Conservation (phyloP, 257 asterid species). For the Nicotiana obtusifolia region DNA sequence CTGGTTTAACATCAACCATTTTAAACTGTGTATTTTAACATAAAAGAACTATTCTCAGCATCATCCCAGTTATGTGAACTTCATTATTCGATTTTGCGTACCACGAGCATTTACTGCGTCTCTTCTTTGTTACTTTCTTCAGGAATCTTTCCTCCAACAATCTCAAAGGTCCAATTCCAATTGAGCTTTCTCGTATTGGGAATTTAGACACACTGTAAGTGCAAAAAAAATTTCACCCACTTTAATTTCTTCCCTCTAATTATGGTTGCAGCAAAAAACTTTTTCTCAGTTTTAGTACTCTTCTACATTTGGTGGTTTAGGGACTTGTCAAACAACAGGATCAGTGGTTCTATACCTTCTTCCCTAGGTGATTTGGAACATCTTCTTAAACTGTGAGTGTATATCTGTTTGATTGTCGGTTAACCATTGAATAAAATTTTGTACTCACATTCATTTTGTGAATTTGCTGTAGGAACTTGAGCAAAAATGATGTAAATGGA, state of each 20-base stretch:
- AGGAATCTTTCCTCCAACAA: conserved; percentile 84
- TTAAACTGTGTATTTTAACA: not conserved
- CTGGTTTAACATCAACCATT: not conserved
- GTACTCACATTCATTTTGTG: not conserved
- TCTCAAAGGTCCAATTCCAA: conserved; percentile 75
- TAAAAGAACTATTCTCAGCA: not conserved
- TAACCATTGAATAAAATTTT: not conserved
- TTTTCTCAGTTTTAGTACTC: not conserved
- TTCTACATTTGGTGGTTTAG: conserved; percentile 29
- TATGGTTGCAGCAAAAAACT: not conserved
- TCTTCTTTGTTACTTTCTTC: not conserved
- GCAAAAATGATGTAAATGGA: conserved; percentile 67
- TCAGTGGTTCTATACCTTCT: conserved; percentile 71
- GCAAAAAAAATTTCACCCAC: not conserved
- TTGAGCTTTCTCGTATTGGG: conserved; percentile 86
- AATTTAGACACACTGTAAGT: conserved; percentile 93
- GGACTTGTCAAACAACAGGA: conserved; percentile 74
- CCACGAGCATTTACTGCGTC: not conserved
- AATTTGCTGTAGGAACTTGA: conserved; percentile 52
- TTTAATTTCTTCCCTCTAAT: not conserved
- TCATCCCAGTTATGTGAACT: not conserved
- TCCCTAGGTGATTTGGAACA: conserved; percentile 96
- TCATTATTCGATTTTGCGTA: not conserved
- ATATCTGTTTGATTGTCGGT: not conserved
- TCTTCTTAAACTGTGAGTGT: conserved; percentile 88